These are phyloP conservation scores for Kodamaea neixiangensis DNA, from an alignment of 805 yeast species.

Conservation along the genomic window DNA sequence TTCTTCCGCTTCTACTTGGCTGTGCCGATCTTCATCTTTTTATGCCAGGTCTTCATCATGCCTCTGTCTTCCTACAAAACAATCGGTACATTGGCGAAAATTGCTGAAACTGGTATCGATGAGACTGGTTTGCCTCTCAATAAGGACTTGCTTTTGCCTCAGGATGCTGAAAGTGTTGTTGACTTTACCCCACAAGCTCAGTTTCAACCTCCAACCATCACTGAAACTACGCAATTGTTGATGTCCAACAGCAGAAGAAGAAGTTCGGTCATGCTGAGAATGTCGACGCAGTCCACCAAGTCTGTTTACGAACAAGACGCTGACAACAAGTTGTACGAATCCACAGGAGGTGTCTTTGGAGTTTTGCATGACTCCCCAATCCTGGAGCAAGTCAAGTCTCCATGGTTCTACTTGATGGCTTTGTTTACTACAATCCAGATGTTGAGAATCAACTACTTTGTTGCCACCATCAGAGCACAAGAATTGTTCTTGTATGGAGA, in stretches of 20 bases:
- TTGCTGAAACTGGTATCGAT: slow-evolving; percentile 72
- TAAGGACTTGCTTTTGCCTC: slow-evolving; percentile 43
- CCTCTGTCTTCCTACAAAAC: slow-evolving; percentile 77
- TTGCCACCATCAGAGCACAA: slow-evolving; percentile 85
- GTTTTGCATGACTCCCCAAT: slow-evolving; percentile 66
- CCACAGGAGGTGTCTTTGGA: slow-evolving; percentile 52
- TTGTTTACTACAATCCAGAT: slow-evolving; percentile 82
- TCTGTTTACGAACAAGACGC: slow-evolving; percentile 69
- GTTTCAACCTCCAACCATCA: slow-evolving; percentile 35
- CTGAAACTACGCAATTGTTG: slow-evolving; percentile 43
- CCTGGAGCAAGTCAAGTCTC: slow-evolving; percentile 50
- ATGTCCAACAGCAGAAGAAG: slow-evolving; percentile 30
- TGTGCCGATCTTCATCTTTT: slow-evolving; percentile 75
- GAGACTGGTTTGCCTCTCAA: slow-evolving; percentile 64
- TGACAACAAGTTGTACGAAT: slow-evolving; percentile 51
- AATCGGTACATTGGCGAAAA: slow-evolving; percentile 63
- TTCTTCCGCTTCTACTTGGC: slow-evolving; percentile 70
- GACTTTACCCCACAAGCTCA: slow-evolving; percentile 8
- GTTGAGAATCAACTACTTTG: slow-evolving; percentile 90
- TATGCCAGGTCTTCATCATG: slow-evolving; percentile 78
- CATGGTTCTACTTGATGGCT: slow-evolving; percentile 81
- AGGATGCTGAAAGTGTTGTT: slow-evolving; percentile 26
- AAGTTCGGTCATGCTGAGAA: slow-evolving; percentile 33
- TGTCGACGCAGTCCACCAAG: slow-evolving; percentile 44
- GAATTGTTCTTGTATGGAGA: slow-evolving; percentile 68